Percentiles rank a stretch among this genome's conserved stretches.
Evolutionary conservation across 2,329 filamentous ascomycete species (phyloP).

Genomic region (Elsinoe fawcettii): DNA sequence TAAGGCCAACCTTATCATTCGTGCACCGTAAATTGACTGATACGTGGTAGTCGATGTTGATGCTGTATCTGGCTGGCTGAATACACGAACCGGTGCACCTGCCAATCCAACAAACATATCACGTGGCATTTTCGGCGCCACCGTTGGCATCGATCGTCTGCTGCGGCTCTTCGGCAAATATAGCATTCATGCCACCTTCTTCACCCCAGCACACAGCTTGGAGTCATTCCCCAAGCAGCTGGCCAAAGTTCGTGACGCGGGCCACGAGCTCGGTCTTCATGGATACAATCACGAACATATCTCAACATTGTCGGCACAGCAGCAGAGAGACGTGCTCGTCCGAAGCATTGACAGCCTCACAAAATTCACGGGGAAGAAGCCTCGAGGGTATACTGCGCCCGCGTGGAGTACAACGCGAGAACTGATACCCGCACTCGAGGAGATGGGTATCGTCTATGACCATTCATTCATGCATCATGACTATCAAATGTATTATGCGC

Average conservation of each 20-base stretch:
- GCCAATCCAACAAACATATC: conserved; percentile 36
- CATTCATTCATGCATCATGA: conserved; percentile 45
- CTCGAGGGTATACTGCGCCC: conserved; percentile 39
- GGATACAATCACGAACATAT: conserved; percentile 38
- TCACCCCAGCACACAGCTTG: conserved; percentile 36
- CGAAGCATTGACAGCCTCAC: conserved; percentile 35
- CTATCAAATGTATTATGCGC: conserved; percentile 32
- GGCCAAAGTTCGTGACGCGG: conserved; percentile 36
- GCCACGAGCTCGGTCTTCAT: conserved; percentile 38
- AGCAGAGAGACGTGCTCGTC: conserved; percentile 33
- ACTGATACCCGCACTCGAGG: conserved; percentile 35
- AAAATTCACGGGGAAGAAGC: conserved; percentile 34
- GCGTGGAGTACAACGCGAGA: conserved; percentile 35
- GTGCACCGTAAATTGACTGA: no score
- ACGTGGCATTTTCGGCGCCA: conserved; percentile 35
- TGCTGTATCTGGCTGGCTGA: conserved; percentile 34
- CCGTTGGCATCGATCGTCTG: conserved; percentile 34
- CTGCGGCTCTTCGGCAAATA: conserved; percentile 36
- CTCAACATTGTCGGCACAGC: conserved; percentile 21
- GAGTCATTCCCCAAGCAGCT: conserved; percentile 44
- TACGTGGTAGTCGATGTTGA: conserved; percentile 31
- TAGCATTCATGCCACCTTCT: conserved; percentile 37
- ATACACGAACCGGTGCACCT: conserved; percentile 32
- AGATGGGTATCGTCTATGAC: conserved; percentile 39
- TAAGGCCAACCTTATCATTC: no score